Percentiles rank a stretch among this genome's conserved stretches.
phyloP scores from a whole-genome alignment of 495 filamentous ascomycete species.

The Glutinoglossum americanum region DNA sequence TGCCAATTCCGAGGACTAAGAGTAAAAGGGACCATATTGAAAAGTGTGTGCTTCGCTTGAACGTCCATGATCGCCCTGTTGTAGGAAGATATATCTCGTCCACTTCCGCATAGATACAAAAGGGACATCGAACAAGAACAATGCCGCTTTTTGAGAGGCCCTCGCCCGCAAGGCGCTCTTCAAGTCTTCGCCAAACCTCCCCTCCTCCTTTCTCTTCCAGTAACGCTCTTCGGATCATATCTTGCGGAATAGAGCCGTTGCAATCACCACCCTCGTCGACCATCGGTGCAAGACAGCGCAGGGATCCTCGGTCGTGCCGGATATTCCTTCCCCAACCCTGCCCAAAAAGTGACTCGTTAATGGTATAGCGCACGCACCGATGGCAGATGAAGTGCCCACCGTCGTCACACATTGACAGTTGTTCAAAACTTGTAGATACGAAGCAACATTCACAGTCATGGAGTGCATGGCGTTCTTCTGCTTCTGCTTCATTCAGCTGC shows the following conservation, averaged over 20 bases:
- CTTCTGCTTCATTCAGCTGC: slow-evolving; percentile 52
- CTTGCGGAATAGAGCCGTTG: slow-evolving; percentile 42
- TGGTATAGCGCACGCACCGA: slow-evolving; percentile 53
- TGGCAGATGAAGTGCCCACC: slow-evolving; percentile 71
- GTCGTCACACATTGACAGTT: slow-evolving; percentile 48
- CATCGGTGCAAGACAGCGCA: slow-evolving; percentile 62
- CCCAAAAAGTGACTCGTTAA: slow-evolving; percentile 73
- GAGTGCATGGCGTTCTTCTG: slow-evolving; percentile 42
- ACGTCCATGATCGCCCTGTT: slow-evolving; percentile 1
- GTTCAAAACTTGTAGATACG: slow-evolving; percentile 53
- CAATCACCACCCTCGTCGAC: slow-evolving; percentile 30
- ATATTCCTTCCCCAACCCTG: slow-evolving; percentile 78
- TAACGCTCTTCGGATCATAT: slow-evolving; percentile 51
- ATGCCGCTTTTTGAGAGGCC: slow-evolving; percentile 45
- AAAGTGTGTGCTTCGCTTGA: slow-evolving; percentile 10
- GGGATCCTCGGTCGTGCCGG: slow-evolving; percentile 40
- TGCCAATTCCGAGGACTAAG: slow-evolving; percentile 17
- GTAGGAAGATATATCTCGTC: slow-evolving; percentile 53
- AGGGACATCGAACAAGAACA: slow-evolving; percentile 68
- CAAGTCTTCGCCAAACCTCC: slow-evolving; percentile 47
- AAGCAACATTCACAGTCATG: slow-evolving; percentile 91
- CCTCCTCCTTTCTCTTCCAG: slow-evolving; percentile 39
- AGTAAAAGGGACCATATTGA: slow-evolving; percentile 24
- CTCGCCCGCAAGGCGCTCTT: slow-evolving; percentile 55
- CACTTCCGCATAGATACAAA: slow-evolving; percentile 75